These are phyloP conservation scores for Saururus chinensis DNA, from an alignment of 164 flowering plant species.

Conservation along the genomic window DNA sequence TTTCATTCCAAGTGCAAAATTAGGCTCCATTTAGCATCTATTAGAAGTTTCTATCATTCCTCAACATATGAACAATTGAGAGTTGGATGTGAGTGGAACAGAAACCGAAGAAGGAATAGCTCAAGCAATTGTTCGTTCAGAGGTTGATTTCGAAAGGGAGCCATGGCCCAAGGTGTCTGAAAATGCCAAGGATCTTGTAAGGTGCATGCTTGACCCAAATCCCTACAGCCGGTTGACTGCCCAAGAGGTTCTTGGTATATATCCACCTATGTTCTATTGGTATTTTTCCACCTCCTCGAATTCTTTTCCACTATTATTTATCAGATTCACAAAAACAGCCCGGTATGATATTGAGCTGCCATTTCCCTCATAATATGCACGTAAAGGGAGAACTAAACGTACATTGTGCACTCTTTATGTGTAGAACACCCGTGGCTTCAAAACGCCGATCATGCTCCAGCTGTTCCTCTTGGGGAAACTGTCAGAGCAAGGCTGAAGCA, in stretches of 20 bases:
- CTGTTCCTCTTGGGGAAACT: constrained; percentile 53
- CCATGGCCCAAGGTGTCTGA: constrained; percentile 86
- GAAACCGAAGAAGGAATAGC: constrained; percentile 91
- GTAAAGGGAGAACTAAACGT: neutral
- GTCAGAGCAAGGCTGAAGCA: constrained; percentile 65
- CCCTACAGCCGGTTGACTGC: constrained; percentile 55
- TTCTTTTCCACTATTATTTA: no score
- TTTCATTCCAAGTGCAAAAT: no score
- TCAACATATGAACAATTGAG: neutral
- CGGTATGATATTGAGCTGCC: no score
- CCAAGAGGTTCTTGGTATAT: constrained; percentile 70
- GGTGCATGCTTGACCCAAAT: constrained; percentile 69
- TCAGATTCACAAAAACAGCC: no score
- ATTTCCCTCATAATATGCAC: neutral
- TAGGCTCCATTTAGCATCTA: neutral
- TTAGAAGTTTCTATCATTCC: neutral
- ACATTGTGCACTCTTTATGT: constrained; percentile 3
- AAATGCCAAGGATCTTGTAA: constrained; percentile 71
- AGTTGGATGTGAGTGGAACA: constrained; percentile 12
- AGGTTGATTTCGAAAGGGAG: constrained; percentile 63
- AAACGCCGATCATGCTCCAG: constrained; percentile 29
- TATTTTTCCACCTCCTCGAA: neutral
- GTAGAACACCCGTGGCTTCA: constrained; percentile 63
- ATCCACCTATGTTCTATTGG: neutral
- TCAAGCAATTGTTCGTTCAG: constrained; percentile 46